Evolutionary conservation across 106 monocot genomes (phyloP), one percentile per base, ranked within the genome.

Genomic region (Alisma plantagoaquatica): DNA sequence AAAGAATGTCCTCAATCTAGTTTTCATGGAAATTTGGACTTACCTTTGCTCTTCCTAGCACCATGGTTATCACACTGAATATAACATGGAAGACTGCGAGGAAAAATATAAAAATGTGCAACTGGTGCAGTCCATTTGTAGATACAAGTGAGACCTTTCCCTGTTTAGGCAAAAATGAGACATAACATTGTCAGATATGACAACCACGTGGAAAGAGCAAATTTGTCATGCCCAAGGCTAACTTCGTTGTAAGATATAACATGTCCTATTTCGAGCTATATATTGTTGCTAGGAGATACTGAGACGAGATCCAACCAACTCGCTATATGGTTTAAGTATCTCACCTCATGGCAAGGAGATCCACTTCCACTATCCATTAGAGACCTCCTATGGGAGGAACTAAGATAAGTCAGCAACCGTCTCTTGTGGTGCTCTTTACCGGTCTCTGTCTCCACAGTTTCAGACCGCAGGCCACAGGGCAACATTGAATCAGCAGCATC

Each of bases 391-490:
- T n/a, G n/a, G n/a, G n/a, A n/a, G n/a, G n/a, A n/a, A n/a, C n/a
- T n/a, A n/a, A n/a, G n/a, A n/a, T n/a, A n/a, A n/a, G n/a, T n/a
- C n/a, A n/a, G n/a, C n/a, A n/a, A n/a, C n/a, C n/a, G 70, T 45
- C 57, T 74, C 22, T 24, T 53, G 26, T 60, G 57, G 27, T 14
- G 51, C 29, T n/a, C 72, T 17, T 6, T 9, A 15, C 12, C 24
- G 6, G 24, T 19, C 43, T 69, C 62, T 57, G 57, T 51, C 48
- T 56, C 46, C 20, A 31, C 16, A 1, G 53, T 56, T 56, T 46
- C 38, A n/a, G n/a, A n/a, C n/a, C n/a, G n/a, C 91, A 91, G 18
- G 91, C 27, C 14, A 51, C 94, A 94, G 24, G 94, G 94, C 43
- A 94, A 53, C 87, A 94, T 84, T 11, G 84, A 78, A 38, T 94